These are phyloP conservation scores for Coleophoma cylindrospora DNA, from an alignment of 2,329 filamentous ascomycete species.

Conservation along the genomic window DNA sequence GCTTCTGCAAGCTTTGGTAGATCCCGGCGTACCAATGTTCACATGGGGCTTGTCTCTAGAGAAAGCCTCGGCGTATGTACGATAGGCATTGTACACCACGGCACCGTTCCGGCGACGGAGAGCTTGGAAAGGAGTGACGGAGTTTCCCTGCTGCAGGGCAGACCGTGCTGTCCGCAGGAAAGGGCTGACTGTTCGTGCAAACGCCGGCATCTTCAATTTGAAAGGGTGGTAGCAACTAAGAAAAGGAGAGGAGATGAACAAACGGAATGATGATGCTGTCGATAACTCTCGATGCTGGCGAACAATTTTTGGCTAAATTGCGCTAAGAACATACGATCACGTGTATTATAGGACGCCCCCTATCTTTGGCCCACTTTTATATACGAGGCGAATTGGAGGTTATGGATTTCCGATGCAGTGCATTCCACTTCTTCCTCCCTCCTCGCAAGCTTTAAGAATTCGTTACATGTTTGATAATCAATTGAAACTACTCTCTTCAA, in stretches of 20 bases:
- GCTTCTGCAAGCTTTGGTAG: slow-evolving; percentile 1
- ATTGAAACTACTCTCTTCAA: too few species aligned
- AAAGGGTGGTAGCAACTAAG: slow-evolving; percentile 5
- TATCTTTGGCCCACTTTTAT: neutral
- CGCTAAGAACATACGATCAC: neutral
- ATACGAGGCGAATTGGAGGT: too few species aligned
- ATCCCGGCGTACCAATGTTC: slow-evolving; percentile 71
- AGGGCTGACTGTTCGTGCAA: slow-evolving; percentile 72
- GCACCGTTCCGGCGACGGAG: slow-evolving; percentile 58
- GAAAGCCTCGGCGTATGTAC: slow-evolving; percentile 62
- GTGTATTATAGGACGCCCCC: neutral
- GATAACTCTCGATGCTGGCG: neutral
- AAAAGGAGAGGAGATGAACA: slow-evolving; percentile 9
- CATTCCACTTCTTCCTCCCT: too few species aligned
- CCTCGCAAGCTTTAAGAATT: too few species aligned
- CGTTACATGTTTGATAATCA: too few species aligned
- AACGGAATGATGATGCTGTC: neutral
- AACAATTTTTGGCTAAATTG: neutral
- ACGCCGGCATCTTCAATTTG: slow-evolving; percentile 65
- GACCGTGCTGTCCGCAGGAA: slow-evolving; percentile 78
- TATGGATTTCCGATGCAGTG: too few species aligned
- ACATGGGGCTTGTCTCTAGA: slow-evolving; percentile 95
- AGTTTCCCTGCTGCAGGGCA: slow-evolving; percentile 63
- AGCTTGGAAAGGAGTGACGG: slow-evolving; percentile 72
- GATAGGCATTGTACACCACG: slow-evolving; percentile 60